A percentile compares a stretch with the other conserved stretches of the same genome.
Conservation (phyloP, 2,329 filamentous ascomycete species). For the Ceratocystiopsis brevicomis region DNA sequence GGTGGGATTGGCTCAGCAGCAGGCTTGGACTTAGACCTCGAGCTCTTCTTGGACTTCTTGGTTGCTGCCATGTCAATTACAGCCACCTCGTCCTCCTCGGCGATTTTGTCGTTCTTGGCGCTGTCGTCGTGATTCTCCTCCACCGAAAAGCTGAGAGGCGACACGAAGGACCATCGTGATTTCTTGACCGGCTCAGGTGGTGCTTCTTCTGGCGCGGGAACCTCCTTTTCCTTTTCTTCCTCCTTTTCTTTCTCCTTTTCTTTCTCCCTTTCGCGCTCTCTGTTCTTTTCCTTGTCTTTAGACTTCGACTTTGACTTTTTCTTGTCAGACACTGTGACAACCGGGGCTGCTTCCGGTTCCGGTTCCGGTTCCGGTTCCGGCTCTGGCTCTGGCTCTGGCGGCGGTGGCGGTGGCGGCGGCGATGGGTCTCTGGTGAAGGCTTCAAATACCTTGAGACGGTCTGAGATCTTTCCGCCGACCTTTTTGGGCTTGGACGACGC, state of each 20-base stretch:
- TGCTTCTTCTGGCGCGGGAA: neutral
- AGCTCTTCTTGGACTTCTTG: conserved; percentile 21
- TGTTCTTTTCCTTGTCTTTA: neutral
- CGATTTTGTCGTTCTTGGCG: conserved; percentile 6
- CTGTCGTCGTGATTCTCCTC: conserved; percentile 7
- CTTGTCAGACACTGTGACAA: too few relatives aligned
- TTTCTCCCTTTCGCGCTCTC: conserved; percentile 12
- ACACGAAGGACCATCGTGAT: conserved; percentile 8
- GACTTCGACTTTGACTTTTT: too few relatives aligned
- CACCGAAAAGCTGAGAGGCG: conserved; percentile 8
- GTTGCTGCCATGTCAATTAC: conserved; percentile 30
- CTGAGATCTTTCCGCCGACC: conserved; percentile 33
- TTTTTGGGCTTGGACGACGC: conserved; percentile 20
- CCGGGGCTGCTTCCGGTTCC: neutral
- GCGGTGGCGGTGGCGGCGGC: conserved; percentile 7
- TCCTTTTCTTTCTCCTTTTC: conserved; percentile 8
- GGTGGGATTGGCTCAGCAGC: conserved; percentile 17
- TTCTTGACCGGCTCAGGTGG: conserved; percentile 4
- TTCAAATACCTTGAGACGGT: conserved; percentile 39
- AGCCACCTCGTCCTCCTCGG: conserved; percentile 23
- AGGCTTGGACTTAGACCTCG: conserved; percentile 16
- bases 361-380: conserved; percentile 14
- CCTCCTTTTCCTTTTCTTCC: conserved; percentile 16
- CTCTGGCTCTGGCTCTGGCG: neutral
- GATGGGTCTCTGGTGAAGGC: conserved; percentile 18